phyloP scores from a whole-genome alignment of 148 eudicot species.

The Talinum fruticosum region DNA sequence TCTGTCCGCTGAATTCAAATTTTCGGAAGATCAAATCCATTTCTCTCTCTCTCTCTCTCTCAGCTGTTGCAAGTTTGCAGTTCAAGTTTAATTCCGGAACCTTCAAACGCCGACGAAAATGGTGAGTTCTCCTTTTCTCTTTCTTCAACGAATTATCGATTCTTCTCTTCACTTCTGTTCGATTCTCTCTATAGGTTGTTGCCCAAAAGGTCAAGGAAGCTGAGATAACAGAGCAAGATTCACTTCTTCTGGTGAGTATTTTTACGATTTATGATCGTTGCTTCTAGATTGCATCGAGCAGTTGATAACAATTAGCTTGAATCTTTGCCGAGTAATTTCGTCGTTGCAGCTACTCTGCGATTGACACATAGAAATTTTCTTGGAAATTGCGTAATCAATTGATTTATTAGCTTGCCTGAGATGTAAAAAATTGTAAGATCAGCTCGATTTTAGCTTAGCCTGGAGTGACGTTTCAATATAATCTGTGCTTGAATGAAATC shows the following conservation, averaged over 20 bases:
- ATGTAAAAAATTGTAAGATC: not conserved
- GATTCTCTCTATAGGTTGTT: not conserved
- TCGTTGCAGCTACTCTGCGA: not conserved
- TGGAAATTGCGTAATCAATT: not conserved
- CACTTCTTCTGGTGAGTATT: conserved; percentile 63
- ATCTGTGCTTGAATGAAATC: not conserved
- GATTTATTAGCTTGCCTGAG: not conserved
- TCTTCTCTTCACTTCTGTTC: not conserved
- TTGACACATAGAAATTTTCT: not conserved
- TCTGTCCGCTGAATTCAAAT: not conserved
- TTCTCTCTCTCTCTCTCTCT: not conserved
- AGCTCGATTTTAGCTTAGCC: not conserved
- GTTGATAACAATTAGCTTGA: not conserved
- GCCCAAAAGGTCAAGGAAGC: conserved; percentile 63
- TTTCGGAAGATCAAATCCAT: not conserved
- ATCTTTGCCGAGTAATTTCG: not conserved
- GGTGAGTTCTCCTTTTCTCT: not conserved
- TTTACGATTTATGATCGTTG: not conserved
- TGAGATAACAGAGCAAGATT: conserved; percentile 77
- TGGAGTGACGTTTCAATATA: not conserved
- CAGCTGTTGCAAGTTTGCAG: not conserved
- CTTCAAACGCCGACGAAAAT: too few species aligned
- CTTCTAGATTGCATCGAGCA: not conserved
- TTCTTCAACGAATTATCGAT: not conserved
- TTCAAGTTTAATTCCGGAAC: not conserved